A percentile compares a stretch with the other conserved stretches of the same genome.
Evolutionary conservation across 805 yeast genomes (phyloP).

Genomic region (Nakazawaea wickerhamii): DNA sequence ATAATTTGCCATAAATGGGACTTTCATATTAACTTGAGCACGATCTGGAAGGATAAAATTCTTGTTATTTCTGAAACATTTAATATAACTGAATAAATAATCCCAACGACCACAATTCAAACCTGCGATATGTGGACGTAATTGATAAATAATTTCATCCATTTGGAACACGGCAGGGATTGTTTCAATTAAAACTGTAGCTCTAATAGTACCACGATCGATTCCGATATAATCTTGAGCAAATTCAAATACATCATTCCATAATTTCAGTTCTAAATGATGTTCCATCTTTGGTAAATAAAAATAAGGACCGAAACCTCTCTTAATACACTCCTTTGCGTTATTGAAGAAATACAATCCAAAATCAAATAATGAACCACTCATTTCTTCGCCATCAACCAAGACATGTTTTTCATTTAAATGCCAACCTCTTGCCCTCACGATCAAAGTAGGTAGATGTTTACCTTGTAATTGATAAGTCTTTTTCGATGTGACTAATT

Average conservation of each 20-base stretch:
- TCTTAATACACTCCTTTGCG: constrained; percentile 49
- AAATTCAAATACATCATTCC: constrained; percentile 67
- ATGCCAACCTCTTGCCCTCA: constrained; percentile 69
- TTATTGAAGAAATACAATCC: constrained; percentile 67
- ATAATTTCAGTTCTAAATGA: constrained; percentile 67
- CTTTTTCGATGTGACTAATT: constrained; percentile 30
- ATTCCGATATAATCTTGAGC: constrained; percentile 60
- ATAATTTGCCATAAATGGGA: constrained; percentile 65
- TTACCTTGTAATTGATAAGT: constrained; percentile 38
- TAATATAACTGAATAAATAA: constrained; percentile 65
- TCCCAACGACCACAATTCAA: constrained; percentile 79
- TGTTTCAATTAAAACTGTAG: constrained; percentile 67
- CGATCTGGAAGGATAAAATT: constrained; percentile 65
- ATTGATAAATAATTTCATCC: constrained; percentile 74
- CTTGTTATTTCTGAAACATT: constrained; percentile 56
- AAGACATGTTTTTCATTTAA: constrained; percentile 58
- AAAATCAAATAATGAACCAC: constrained; percentile 65
- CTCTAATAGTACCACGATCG: constrained; percentile 66
- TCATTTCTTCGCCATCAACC: constrained; percentile 63
- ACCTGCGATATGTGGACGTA: constrained; percentile 66
- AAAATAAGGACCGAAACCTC: constrained; percentile 67
- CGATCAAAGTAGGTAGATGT: constrained; percentile 48
- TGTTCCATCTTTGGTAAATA: constrained; percentile 76
- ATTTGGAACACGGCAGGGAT: constrained; percentile 70
- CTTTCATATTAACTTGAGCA: constrained; percentile 61